These are phyloP conservation scores for Aureobasidium subglaciale DNA, from an alignment of 2,329 filamentous ascomycete species.

Conservation along the genomic window DNA sequence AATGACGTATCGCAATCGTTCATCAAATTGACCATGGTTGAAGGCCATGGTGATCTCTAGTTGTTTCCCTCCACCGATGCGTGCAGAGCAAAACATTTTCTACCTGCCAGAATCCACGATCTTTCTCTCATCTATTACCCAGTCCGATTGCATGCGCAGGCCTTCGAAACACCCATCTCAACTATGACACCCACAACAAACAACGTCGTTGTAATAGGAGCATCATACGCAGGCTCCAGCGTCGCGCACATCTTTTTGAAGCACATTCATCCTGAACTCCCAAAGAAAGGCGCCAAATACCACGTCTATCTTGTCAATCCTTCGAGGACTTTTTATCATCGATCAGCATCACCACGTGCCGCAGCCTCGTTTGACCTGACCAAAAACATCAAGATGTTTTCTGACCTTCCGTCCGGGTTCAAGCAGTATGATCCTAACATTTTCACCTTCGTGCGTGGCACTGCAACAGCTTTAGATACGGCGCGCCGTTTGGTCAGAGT, in stretches of 20 bases:
- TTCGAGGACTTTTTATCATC: slow-evolving; percentile 47
- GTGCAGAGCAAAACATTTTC: no score
- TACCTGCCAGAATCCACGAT: no score
- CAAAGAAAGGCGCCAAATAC: slow-evolving; percentile 29
- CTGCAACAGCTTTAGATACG: slow-evolving; percentile 42
- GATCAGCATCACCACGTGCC: slow-evolving; percentile 47
- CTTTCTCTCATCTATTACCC: no score
- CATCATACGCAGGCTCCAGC: slow-evolving; percentile 46
- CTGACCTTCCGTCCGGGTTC: slow-evolving; percentile 45
- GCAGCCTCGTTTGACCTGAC: slow-evolving; percentile 44
- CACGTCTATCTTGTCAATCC: slow-evolving; percentile 51
- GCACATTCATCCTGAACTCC: slow-evolving; percentile 41
- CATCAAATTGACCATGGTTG: no score
- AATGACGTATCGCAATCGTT: no score
- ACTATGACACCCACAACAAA: not conserved
- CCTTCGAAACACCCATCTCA: no score
- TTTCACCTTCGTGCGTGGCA: slow-evolving; percentile 46
- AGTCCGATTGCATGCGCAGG: no score
- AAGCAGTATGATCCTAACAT: slow-evolving; percentile 40
- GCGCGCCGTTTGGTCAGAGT: slow-evolving; percentile 39
- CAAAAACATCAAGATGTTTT: slow-evolving; percentile 41
- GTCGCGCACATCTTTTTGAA: slow-evolving; percentile 49
- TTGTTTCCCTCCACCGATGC: no score
- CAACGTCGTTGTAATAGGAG: slow-evolving; percentile 48
- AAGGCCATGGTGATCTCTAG: no score